Percentiles rank a stretch among this genome's conserved stretches.
These are phyloP conservation scores for Closterium sp. DNA, from an alignment of 139 green algal species.

Conservation along the genomic window DNA sequence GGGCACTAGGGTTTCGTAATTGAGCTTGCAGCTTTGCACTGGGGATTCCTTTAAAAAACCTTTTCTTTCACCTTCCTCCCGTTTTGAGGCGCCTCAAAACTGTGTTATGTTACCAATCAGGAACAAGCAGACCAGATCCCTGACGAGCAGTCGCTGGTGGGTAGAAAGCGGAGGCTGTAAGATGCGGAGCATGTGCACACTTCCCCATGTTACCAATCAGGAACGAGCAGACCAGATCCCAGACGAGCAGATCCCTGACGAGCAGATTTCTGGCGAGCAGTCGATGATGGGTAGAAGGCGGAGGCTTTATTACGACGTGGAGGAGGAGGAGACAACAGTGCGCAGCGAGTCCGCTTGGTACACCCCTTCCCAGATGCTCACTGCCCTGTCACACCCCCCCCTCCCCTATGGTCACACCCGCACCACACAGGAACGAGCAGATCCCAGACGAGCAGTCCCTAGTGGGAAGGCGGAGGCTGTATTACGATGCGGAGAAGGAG, in stretches of 20 bases:
- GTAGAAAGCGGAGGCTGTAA: not conserved
- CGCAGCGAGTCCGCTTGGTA: not conserved
- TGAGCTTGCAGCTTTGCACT: too few species aligned
- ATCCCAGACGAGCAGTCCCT: slow-evolving; percentile 37
- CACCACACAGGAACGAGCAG: slow-evolving; percentile 28
- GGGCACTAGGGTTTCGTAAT: too few species aligned
- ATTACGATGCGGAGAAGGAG: slow-evolving; percentile 41
- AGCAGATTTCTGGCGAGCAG: not conserved
- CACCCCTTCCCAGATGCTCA: too few species aligned
- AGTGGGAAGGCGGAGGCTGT: slow-evolving; percentile 15
- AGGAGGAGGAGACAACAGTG: not conserved
- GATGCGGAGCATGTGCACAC: not conserved
- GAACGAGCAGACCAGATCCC: slow-evolving; percentile 39
- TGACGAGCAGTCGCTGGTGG: slow-evolving; percentile 13
- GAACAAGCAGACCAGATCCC: too few species aligned
- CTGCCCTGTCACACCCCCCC: too few species aligned
- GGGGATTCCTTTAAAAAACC: too few species aligned
- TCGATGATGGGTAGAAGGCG: not conserved
- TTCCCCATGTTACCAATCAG: too few species aligned
- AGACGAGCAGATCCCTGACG: not conserved
- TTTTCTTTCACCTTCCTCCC: too few species aligned
- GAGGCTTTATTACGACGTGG: not conserved
- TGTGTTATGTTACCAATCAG: too few species aligned
- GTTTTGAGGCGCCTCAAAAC: too few species aligned
- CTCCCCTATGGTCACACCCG: too few species aligned